Evolutionary conservation across 1,284 basidiomycete species (phyloP).

Genomic region (Peniophora sp.): DNA sequence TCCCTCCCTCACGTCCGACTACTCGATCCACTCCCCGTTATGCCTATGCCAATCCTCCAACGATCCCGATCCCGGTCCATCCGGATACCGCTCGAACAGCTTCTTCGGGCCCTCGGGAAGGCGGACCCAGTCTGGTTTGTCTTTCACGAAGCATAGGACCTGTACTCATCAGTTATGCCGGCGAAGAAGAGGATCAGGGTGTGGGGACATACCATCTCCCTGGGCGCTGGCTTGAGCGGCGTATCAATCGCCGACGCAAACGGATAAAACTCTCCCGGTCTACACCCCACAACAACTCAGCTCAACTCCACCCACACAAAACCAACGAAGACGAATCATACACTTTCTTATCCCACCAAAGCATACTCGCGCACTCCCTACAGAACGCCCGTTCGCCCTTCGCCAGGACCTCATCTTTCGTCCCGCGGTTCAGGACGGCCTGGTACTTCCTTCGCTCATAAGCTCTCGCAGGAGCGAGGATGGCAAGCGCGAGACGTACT

Average conservation of each 20-base stretch:
- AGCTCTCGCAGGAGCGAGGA: background rate
- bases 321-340: slow-evolving; percentile 15
- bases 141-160: slow-evolving; percentile 37
- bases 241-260: slow-evolving; percentile 56
- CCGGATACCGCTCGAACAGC: slow-evolving; percentile 31
- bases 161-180: slow-evolving; percentile 13
- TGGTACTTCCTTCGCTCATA: slow-evolving; percentile 38
- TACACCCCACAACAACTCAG: slow-evolving; percentile 12
- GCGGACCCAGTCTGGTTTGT: slow-evolving; percentile 50
- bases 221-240: slow-evolving; percentile 34
- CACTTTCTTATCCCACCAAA: slow-evolving; percentile 52
- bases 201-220: slow-evolving; percentile 36
- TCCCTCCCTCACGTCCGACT: too few species aligned
- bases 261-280: slow-evolving; percentile 54
- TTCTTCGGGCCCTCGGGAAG: slow-evolving; percentile 48
- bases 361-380: slow-evolving; percentile 47
- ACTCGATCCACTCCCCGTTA: slow-evolving; percentile 15
- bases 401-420: slow-evolving; percentile 33
- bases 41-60: slow-evolving; percentile 53
- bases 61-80: slow-evolving; percentile 23
- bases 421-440: slow-evolving; percentile 46
- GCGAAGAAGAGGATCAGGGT: background rate
- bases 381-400: slow-evolving; percentile 53
- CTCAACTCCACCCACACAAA: background rate
- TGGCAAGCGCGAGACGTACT: slow-evolving; percentile 21